Percentiles rank a stretch among this genome's conserved stretches.
Evolutionary conservation across 495 filamentous ascomycete genomes (phyloP).

Genomic region (Penicillium coprophilum): DNA sequence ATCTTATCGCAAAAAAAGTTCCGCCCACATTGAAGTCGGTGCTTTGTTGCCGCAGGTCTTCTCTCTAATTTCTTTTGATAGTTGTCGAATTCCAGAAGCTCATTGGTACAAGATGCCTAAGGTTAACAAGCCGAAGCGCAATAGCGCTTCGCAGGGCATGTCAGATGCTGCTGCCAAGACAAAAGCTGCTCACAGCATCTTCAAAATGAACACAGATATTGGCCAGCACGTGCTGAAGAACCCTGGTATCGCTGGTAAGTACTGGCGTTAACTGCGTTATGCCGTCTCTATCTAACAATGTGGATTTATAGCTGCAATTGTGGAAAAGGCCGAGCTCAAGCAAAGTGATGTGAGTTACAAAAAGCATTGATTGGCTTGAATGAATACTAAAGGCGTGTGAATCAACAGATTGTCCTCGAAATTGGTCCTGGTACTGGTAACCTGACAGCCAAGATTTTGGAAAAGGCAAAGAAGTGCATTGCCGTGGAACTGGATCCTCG

Average conservation of each 20-base stretch:
- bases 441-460: conserved; percentile 83
- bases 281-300: neutral
- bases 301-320: conserved; percentile 51
- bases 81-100: neutral
- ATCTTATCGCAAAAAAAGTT: conserved; percentile 46
- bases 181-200: conserved; percentile 73
- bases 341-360: conserved; percentile 67
- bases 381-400: conserved; percentile 2
- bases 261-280: neutral
- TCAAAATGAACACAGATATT: conserved; percentile 79
- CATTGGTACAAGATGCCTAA: conserved; percentile 32
- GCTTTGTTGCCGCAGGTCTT: neutral
- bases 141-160: conserved; percentile 50
- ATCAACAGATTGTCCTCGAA: conserved; percentile 61
- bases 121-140: conserved; percentile 56
- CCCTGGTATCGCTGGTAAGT: conserved; percentile 78
- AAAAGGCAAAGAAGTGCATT: conserved; percentile 81
- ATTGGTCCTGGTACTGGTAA: conserved; percentile 82
- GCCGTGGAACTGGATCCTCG: conserved; percentile 93
- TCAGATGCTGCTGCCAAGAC: conserved; percentile 48
- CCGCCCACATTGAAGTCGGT: conserved; percentile 16
- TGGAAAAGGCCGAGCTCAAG: conserved; percentile 84
- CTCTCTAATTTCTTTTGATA: neutral
- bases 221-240: conserved; percentile 97
- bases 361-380: neutral